phyloP scores from a whole-genome alignment of 306 rosid species.

The Prosopis cineraria region DNA sequence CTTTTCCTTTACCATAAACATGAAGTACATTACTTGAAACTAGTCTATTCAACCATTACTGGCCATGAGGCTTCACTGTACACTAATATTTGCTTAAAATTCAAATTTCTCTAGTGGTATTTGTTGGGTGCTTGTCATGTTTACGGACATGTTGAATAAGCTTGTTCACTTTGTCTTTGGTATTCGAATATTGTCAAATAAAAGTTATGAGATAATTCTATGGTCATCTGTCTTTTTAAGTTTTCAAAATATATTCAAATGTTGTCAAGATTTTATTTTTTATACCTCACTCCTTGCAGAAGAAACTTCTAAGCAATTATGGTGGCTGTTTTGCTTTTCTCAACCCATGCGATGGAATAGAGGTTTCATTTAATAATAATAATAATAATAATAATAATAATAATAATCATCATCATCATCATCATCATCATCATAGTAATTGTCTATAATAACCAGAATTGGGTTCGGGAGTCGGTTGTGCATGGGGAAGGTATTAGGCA shows the following conservation, averaged over 20 bases:
- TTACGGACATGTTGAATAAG: conserved; percentile 6
- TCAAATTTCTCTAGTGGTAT: conserved; percentile 46
- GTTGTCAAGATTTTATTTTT: not conserved
- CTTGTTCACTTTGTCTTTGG: conserved; percentile 25
- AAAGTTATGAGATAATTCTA: conserved; percentile 31
- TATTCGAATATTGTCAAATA: conserved; percentile 33
- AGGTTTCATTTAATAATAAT: no score
- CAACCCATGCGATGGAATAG: not conserved
- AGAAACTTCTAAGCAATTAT: not conserved
- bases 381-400: no score
- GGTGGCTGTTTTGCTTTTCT: not conserved
- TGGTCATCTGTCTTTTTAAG: not conserved
- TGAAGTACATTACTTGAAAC: conserved; percentile 46
- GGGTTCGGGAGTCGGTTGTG: no score
- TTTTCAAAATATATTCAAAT: not conserved
- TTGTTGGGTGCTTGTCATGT: conserved; percentile 49
- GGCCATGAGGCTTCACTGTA: conserved; percentile 51
- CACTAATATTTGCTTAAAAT: conserved; percentile 55
- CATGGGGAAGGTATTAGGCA: no score
- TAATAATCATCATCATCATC: no score
- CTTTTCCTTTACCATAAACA: conserved; percentile 48
- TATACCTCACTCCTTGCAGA: not conserved
- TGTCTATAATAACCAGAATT: no score
- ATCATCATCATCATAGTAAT: no score
- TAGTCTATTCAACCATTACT: conserved; percentile 40